Evolutionary conservation across 2,329 filamentous ascomycete species (phyloP).

Genomic region (Xylariales sp.): DNA sequence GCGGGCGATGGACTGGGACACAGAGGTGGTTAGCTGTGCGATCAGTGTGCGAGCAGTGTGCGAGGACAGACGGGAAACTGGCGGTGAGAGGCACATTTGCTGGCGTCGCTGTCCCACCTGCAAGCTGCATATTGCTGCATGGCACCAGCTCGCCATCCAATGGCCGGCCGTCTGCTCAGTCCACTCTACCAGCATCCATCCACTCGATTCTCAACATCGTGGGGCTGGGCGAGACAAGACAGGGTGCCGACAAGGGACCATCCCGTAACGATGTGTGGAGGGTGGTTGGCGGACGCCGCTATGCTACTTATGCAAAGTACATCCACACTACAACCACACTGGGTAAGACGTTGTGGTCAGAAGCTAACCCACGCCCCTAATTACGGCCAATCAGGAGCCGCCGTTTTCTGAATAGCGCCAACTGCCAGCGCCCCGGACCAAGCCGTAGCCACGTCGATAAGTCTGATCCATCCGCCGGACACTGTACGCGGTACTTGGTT

Average conservation of each 20-base stretch:
- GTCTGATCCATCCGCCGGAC: slow-evolving; percentile 25
- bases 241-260: slow-evolving; percentile 28
- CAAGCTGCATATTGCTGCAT: slow-evolving; percentile 46
- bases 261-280: slow-evolving; percentile 29
- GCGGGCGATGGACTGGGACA: slow-evolving; percentile 41
- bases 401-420: slow-evolving; percentile 24
- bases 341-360: slow-evolving; percentile 13
- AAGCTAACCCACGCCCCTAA: not conserved
- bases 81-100: slow-evolving; percentile 50
- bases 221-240: slow-evolving; percentile 38
- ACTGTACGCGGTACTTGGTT: slow-evolving; percentile 34
- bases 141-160: slow-evolving; percentile 41
- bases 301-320: too few relatives aligned
- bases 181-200: slow-evolving; percentile 30
- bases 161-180: slow-evolving; percentile 28
- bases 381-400: slow-evolving; percentile 20
- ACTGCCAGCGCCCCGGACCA: slow-evolving; percentile 36
- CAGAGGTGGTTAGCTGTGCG: slow-evolving; percentile 46
- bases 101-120: slow-evolving; percentile 51
- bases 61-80: slow-evolving; percentile 50
- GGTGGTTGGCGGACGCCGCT: slow-evolving; percentile 14
- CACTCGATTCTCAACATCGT: slow-evolving; percentile 30
- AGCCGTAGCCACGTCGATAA: slow-evolving; percentile 34
- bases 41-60: slow-evolving; percentile 34
- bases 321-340: not conserved